Base-by-base conservation (phyloP, 768 basidiomycete genomes). In the Auriscalpium vulgare region DNA sequence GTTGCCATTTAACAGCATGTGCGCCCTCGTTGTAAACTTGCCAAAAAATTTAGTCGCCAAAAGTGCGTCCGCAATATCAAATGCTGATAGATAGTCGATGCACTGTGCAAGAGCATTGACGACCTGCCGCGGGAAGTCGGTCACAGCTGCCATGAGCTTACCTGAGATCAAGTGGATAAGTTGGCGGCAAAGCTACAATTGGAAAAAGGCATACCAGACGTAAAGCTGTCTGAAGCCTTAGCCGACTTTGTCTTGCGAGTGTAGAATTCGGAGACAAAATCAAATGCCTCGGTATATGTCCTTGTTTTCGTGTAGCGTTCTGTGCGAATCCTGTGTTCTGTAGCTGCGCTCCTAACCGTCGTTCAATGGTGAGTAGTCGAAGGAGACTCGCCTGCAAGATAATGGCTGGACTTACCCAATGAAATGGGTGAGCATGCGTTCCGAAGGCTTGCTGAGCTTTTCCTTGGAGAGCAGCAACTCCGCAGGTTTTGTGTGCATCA, bases 1-100 rank as follows among this genome's bases (percentile, higher is more conserved):
- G 66, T 92, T 97, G 23, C 85, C 86, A 49, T 87, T 88, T 47
- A 99, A 76, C 19, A 92, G 75, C 95, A 99, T 95, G 60, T 91
- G 85, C 0, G 82, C 78, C 54, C 80, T 78, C 21, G 84, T 82
- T 4, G 88, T 75, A 65, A 98, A 98, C 64, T 73, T 81, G 17
- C 73, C 77, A 71, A 97, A 95, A 66, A 90, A 90, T 21, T 78
- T 78, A 2, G 88, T 84, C 60, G 89, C 86, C 7, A 84, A 64
- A 58, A 97, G 81, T 16, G 86, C 84, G 58, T 90, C 84, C 14
- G 89, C 87, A 35, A 97, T 79, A 37, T 76, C 80, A 72, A 94
- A 97, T 0, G 75, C 75, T 44, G 78, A 76, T 1, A 94, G 80
- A 66, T 95, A 81, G 48, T 80, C 70, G 57, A 92, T 79, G 6